phyloP scores from a whole-genome alignment of 495 filamentous ascomycete species.

The Aspergillus sclerotiicarbonarius region DNA sequence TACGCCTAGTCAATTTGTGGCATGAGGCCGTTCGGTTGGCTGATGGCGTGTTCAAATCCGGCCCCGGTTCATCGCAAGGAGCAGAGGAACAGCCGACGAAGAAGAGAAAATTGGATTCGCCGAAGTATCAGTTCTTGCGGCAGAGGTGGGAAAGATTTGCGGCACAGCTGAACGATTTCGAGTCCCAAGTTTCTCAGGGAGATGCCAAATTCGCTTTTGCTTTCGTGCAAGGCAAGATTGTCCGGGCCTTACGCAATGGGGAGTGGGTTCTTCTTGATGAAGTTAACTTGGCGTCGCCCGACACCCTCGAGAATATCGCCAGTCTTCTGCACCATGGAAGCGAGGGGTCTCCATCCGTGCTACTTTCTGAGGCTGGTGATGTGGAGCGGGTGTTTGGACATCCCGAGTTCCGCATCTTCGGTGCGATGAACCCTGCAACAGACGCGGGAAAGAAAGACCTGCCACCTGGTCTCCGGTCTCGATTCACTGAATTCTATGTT shows the following conservation, averaged over 20 bases:
- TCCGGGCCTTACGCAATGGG: constrained; percentile 87
- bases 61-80: constrained; percentile 28
- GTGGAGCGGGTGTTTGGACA: constrained; percentile 86
- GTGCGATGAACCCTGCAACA: constrained; percentile 98
- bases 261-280: constrained; percentile 99
- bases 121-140: constrained; percentile 62
- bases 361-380: constrained; percentile 88
- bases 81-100: constrained; percentile 68
- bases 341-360: constrained; percentile 68
- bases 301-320: constrained; percentile 90
- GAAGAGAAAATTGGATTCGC: constrained; percentile 74
- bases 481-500: constrained; percentile 94
- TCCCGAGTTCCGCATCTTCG: constrained; percentile 92
- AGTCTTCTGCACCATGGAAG: constrained; percentile 73
- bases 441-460: constrained; percentile 95
- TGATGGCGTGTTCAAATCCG: constrained; percentile 60
- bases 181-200: constrained; percentile 74
- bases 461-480: constrained; percentile 74
- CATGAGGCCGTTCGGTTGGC: constrained; percentile 84
- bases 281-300: constrained; percentile 91
- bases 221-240: constrained; percentile 92
- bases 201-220: constrained; percentile 86
- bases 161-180: constrained; percentile 70
- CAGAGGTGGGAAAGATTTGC: constrained; percentile 80
- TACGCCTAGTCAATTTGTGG: constrained; percentile 78